Evolutionary conservation across 148 eudicot genomes (phyloP), one percentile per base, ranked within the genome.

Genomic region (Rhododendron molle): DNA sequence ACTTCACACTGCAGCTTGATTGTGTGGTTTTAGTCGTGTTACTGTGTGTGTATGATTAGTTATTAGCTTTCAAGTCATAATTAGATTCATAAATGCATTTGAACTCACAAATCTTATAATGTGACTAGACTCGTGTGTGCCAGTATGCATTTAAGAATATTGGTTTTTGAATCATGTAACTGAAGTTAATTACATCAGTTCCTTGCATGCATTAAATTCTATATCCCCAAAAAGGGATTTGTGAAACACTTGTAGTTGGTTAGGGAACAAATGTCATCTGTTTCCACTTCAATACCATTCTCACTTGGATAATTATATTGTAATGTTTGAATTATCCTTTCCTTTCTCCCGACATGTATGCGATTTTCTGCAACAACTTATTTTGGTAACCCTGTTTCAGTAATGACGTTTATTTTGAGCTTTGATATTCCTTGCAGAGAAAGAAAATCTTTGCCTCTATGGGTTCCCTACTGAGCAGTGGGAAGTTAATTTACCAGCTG

Each of bases 401-500:
- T 56, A 76, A 14, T 28, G 73, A 26, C 54, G 7, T 79, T 44
- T 40, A 67, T 52, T 8, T 65, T 83, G 34, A 67, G 65, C 71
- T 16, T 28, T 83, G 76, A 20, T 83, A 30, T 67, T 4, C 8
- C 82, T 83, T 84, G 54, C 91, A 93, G 96, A 93, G 88, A 93
- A 92, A 69, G 96, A 93, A 87, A 93, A 93, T 83, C 96, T 93
- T 74, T 93, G 96, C 84, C 87, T 93, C 74, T 93, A 93, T 86
- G 96, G 94, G 81, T 92, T 87, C 85, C 96, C 96, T 43, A 93
- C 89, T 89, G 94, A 92, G 88, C 89, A 88, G 47, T 93, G 96
- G 96, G 96, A 93, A 85, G 96, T 93, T 85, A 93, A 91, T 85
- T 88, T 93, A 77, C 96, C 96, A 20, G 96, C 94, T 56, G 95